Conservation (phyloP, 2,329 filamentous ascomycete species). For the Chaetomium olivaceum region DNA sequence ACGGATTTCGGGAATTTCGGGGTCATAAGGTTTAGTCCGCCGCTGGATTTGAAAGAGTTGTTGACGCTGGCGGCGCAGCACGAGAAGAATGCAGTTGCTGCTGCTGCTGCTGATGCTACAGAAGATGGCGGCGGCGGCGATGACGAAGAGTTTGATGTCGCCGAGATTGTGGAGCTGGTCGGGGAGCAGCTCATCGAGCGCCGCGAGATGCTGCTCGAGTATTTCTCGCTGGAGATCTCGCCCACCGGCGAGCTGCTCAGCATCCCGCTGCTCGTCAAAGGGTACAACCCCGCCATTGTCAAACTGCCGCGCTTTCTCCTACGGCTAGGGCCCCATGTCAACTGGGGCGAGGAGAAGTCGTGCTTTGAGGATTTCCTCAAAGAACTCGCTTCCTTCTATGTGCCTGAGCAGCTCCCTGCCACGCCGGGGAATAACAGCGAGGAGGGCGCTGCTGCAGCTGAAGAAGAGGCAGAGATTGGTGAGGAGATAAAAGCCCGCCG, state of each 20-base stretch:
- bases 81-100: conserved; percentile 55
- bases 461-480: conserved; percentile 45
- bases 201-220: conserved; percentile 85
- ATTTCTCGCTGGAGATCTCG: conserved; percentile 84
- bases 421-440: conserved; percentile 35
- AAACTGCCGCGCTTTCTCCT: conserved; percentile 90
- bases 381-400: conserved; percentile 87
- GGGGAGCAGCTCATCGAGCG: conserved; percentile 69
- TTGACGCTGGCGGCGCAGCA: conserved; percentile 71
- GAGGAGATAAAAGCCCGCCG: conserved; percentile 60
- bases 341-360: conserved; percentile 80
- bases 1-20: conserved; percentile 98
- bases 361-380: conserved; percentile 85
- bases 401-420: conserved; percentile 77
- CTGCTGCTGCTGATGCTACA: conserved; percentile 17
- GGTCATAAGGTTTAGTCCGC: conserved; percentile 73
- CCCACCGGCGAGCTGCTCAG: conserved; percentile 73
- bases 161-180: conserved; percentile 66
- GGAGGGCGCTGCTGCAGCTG: conserved; percentile 36
- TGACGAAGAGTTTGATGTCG: conserved; percentile 64
- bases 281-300: conserved; percentile 79
- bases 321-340: conserved; percentile 80
- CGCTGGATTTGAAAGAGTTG: conserved; percentile 69
- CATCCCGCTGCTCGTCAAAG: conserved; percentile 83
- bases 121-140: conserved; percentile 33